Base-by-base conservation (phyloP, 2,329 filamentous ascomycete species). In the Exophiala spinifera region DNA sequence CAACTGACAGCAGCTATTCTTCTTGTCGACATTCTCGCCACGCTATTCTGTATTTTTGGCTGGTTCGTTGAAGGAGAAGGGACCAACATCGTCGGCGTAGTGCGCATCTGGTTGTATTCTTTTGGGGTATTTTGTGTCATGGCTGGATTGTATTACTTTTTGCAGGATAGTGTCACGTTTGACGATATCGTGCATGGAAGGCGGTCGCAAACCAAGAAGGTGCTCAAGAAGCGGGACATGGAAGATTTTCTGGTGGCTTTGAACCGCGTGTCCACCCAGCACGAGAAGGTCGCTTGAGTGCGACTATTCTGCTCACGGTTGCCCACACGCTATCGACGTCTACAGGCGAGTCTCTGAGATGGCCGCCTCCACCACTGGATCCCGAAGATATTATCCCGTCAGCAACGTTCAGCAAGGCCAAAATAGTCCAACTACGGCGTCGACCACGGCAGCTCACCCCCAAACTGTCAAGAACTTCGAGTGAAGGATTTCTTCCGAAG, bases 111-210 rank as follows among this genome's bases (percentile, higher is more conserved):
- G 88, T 84, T 94, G 67, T 94, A 91, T 79, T 91, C 89, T 14
- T 89, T 95, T 70, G 91, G 90, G 70, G 80, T 95, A 67, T 94
- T 95, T 79, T 90, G 86, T 70, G 81, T 91, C 68, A 84, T 92
- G 81, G 88, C 85, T 67, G 84, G 83, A 70, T 73, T 86, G 15
- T 89, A 89, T 76, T 91, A 91, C 77, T 80, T 94, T 67, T 82
- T 95, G 68, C 86, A 92, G 72, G 87, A 87, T 71, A 90, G 85
- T 67, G 74, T 81, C 59, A 86, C 86, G 60, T 95, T 95, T 72
- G 88, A 95, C 75, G 92, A 94, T 77, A 79, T 95, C 61, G 94
- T 95, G 88, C 89, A 95, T 76, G 89, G 89, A 70, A 91, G 91
- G 79, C 87, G 85, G 60, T 44, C 55, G 21, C 53, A 51, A 40